These are phyloP conservation scores for Boletus barrowsii DNA, from an alignment of 768 basidiomycete species.

Conservation along the genomic window DNA sequence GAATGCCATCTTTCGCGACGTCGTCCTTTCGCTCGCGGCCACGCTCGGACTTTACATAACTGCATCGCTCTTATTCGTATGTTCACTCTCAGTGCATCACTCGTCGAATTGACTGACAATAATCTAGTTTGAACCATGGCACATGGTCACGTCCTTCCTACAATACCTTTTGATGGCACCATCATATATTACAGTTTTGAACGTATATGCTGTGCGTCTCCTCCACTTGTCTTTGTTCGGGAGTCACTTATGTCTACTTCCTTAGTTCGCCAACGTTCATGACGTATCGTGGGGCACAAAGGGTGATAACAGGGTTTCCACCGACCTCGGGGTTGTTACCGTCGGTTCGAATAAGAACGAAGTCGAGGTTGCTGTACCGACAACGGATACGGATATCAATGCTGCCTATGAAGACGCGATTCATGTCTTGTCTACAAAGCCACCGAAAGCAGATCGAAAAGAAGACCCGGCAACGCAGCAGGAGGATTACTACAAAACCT, in stretches of 20 bases:
- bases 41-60: slow-evolving; percentile 88
- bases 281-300: slow-evolving; percentile 97
- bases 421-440: slow-evolving; percentile 72
- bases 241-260: neutral
- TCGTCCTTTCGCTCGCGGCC: slow-evolving; percentile 80
- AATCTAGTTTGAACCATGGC: slow-evolving; percentile 92
- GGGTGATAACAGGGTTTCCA: slow-evolving; percentile 82
- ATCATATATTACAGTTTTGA: slow-evolving; percentile 89
- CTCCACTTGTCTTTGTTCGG: neutral
- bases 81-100: slow-evolving; percentile 30
- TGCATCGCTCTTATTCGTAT: slow-evolving; percentile 79
- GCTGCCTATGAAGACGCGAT: slow-evolving; percentile 90
- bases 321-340: slow-evolving; percentile 82
- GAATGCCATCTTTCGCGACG: slow-evolving; percentile 81
- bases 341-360: slow-evolving; percentile 61
- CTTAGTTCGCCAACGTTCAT: slow-evolving; percentile 80
- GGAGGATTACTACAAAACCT: slow-evolving; percentile 85
- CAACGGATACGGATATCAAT: slow-evolving; percentile 85
- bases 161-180: slow-evolving; percentile 92
- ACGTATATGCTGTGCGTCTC: slow-evolving; percentile 71
- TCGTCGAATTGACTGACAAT: neutral
- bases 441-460: slow-evolving; percentile 67
- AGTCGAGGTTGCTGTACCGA: slow-evolving; percentile 84
- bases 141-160: slow-evolving; percentile 95
- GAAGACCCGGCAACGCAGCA: slow-evolving; percentile 61